Evolutionary conservation across 306 rosid genomes (phyloP).

Genomic region (Senna siamea): DNA sequence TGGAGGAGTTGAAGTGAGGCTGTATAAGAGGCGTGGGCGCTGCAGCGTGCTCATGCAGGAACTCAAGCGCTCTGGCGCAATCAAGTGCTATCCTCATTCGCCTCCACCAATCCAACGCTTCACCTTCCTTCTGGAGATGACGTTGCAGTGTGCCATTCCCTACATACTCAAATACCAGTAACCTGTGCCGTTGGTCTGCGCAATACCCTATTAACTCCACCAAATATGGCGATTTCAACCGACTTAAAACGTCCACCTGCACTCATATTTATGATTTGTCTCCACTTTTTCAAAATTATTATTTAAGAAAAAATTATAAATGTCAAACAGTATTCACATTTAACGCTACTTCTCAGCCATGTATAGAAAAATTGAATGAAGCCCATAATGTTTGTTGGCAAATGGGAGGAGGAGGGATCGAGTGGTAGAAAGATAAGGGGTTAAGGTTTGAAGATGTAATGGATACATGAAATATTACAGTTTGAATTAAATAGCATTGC

Average conservation of each 20-base stretch:
- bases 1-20: conserved; percentile 82
- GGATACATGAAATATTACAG: no score
- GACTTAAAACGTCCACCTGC: conserved; percentile 94
- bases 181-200: conserved; percentile 92
- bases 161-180: conserved; percentile 78
- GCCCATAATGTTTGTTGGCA: conserved; percentile 39
- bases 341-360: conserved; percentile 36
- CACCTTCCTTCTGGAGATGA: conserved; percentile 63
- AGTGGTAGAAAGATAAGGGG: no score
- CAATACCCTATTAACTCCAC: conserved; percentile 95
- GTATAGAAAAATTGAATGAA: conserved; percentile 44
- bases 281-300: no score
- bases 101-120: conserved; percentile 86
- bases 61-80: conserved; percentile 87
- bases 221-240: conserved; percentile 70
- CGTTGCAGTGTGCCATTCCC: conserved; percentile 74
- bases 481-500: no score
- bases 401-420: no score
- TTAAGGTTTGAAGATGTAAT: no score
- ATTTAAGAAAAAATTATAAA: no score
- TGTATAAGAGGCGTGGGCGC: conserved; percentile 74
- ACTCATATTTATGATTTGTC: no score
- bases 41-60: conserved; percentile 78
- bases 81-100: conserved; percentile 95
- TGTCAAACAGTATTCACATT: background rate